Conservation (phyloP, 2,329 filamentous ascomycete genomes). For the Beauveria brongniartii region DNA sequence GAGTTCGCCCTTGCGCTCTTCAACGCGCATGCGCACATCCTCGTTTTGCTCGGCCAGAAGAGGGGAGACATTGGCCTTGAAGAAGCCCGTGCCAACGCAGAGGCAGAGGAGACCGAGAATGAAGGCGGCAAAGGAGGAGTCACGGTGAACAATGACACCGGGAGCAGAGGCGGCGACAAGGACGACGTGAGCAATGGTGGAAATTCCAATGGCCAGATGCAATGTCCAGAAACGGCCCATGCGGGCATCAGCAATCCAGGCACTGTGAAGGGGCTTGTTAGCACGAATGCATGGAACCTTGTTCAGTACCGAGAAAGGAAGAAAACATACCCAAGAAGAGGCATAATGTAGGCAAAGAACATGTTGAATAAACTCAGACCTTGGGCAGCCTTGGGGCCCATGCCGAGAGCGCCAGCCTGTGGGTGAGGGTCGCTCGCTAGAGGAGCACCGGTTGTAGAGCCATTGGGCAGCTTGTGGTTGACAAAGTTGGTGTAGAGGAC, state of each 20-base stretch:
- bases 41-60: constrained; percentile 64
- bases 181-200: constrained; percentile 58
- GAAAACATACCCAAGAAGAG: constrained; percentile 38
- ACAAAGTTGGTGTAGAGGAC: constrained; percentile 63
- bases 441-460: constrained; percentile 46
- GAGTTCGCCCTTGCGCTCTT: constrained; percentile 50
- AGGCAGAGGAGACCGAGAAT: constrained; percentile 53
- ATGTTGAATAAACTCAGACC: constrained; percentile 45
- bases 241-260: constrained; percentile 58
- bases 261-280: constrained; percentile 22
- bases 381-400: constrained; percentile 48
- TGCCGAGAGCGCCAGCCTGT: constrained; percentile 44
- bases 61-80: constrained; percentile 73
- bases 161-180: constrained; percentile 59
- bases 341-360: constrained; percentile 56
- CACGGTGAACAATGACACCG: constrained; percentile 47
- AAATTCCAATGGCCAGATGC: constrained; percentile 56
- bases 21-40: constrained; percentile 48
- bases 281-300: constrained; percentile 20
- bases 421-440: constrained; percentile 16
- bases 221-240: constrained; percentile 68
- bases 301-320: neutral
- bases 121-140: constrained; percentile 55
- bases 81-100: constrained; percentile 64
- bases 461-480: constrained; percentile 43